Percentiles rank a stretch among this genome's conserved stretches.
phyloP scores from a whole-genome alignment of 805 yeast species.

The Candida coleopterorum region DNA sequence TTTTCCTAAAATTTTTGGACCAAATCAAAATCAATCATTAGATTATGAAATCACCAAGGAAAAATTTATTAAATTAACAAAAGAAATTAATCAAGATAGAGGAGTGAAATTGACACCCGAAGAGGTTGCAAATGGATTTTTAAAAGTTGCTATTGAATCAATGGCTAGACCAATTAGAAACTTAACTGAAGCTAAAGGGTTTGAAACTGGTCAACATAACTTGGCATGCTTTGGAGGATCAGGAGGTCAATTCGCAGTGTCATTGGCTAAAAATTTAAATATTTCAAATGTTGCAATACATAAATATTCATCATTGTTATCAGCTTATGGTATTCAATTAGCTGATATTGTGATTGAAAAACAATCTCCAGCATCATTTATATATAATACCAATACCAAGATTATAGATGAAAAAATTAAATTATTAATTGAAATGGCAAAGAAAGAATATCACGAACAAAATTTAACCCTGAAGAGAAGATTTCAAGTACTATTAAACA shows the following conservation, averaged over 20 bases:
- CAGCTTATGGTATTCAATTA: constrained; percentile 30
- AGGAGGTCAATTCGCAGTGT: constrained; percentile 30
- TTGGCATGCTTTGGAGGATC: constrained; percentile 35
- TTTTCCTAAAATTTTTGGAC: constrained; percentile 37
- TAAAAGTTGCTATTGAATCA: constrained; percentile 30
- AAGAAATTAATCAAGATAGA: constrained; percentile 40
- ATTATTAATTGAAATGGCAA: constrained; percentile 40
- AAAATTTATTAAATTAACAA: constrained; percentile 47
- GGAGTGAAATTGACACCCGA: constrained; percentile 20
- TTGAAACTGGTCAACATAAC: constrained; percentile 25
- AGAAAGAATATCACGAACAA: constrained; percentile 39
- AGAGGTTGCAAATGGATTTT: constrained; percentile 30
- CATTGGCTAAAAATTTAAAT: constrained; percentile 25
- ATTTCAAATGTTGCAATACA: constrained; percentile 28
- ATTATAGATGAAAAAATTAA: constrained; percentile 43
- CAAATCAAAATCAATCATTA: constrained; percentile 28
- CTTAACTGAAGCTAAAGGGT: constrained; percentile 33
- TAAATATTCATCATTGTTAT: constrained; percentile 29
- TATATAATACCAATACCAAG: constrained; percentile 22
- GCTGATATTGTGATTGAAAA: constrained; percentile 33
- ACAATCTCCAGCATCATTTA: constrained; percentile 30
- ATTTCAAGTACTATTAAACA: constrained; percentile 64
- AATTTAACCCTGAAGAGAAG: constrained; percentile 43
- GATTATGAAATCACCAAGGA: constrained; percentile 38
- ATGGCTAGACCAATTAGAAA: constrained; percentile 33